phyloP scores from a whole-genome alignment of 164 flowering plant genomes.

The Tinospora cordifolia region DNA sequence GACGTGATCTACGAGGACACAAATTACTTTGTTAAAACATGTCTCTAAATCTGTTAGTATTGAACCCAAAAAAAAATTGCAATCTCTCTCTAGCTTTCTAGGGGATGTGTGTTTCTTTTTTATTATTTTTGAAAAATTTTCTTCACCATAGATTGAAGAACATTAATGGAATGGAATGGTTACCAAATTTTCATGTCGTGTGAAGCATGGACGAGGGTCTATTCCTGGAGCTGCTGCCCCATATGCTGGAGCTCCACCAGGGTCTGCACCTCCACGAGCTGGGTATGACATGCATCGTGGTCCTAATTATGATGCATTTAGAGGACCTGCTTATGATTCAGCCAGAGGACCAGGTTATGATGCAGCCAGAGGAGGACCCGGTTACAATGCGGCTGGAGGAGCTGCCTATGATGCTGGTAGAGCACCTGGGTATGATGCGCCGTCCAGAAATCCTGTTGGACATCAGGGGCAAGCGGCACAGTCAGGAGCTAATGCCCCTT shows the following conservation, averaged over 20 bases:
- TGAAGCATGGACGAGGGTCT: conserved; percentile 13
- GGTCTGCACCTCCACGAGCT: conserved; percentile 24
- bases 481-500: conserved; percentile 28
- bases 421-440: conserved; percentile 26
- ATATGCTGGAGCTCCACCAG: conserved; percentile 34
- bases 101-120: no score
- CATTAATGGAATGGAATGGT: neutral
- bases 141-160: neutral
- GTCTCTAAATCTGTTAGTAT: neutral
- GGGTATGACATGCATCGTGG: conserved; percentile 23
- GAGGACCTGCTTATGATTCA: conserved; percentile 16
- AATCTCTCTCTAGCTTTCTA: neutral
- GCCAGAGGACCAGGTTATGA: conserved; percentile 22
- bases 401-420: conserved; percentile 23
- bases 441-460: conserved; percentile 29
- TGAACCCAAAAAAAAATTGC: neutral
- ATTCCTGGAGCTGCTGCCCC: conserved; percentile 16
- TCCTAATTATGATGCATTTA: conserved; percentile 20
- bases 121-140: no score
- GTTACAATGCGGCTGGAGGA: conserved; percentile 26
- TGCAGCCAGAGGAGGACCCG: conserved; percentile 21
- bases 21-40: neutral
- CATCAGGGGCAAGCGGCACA: conserved; percentile 35
- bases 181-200: neutral
- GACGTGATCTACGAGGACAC: neutral